phyloP scores from a whole-genome alignment of 192 early-diverging fungal genomes.

The Glomus cerebriforme region DNA sequence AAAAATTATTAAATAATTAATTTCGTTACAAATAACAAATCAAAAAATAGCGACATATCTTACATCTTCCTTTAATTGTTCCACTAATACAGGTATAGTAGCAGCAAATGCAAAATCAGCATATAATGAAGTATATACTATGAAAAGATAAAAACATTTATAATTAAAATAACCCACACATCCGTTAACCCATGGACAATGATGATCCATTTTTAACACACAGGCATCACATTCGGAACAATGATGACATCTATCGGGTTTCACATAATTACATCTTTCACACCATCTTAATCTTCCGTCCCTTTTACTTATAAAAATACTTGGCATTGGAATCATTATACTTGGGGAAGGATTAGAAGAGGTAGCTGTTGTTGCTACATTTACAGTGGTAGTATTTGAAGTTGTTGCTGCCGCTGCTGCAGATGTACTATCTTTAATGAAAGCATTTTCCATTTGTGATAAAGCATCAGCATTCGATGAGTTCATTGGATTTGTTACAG shows the following conservation, averaged over 20 bases:
- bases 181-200: conserved; percentile 53
- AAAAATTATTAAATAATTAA: conserved; percentile 1
- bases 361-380: too few relatives aligned
- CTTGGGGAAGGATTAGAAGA: not conserved
- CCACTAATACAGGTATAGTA: conserved; percentile 33
- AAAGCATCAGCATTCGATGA: conserved; percentile 22
- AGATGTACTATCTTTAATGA: not conserved
- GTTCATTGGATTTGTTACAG: conserved; percentile 7
- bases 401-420: not conserved
- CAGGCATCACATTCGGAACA: conserved; percentile 53
- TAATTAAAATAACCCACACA: conserved; percentile 54
- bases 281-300: conserved; percentile 39
- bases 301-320: conserved; percentile 23
- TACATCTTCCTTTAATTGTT: conserved; percentile 9
- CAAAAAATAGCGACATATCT: not conserved
- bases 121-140: conserved; percentile 35
- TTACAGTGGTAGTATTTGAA: not conserved
- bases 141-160: conserved; percentile 42
- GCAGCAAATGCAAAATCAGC: conserved; percentile 34
- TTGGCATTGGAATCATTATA: conserved; percentile 26
- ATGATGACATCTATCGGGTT: conserved; percentile 58
- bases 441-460: conserved; percentile 13
- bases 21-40: not conserved
- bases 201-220: conserved; percentile 60
- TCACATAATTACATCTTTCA: conserved; percentile 45